Percentiles rank a stretch among this genome's conserved stretches.
These are phyloP conservation scores for Colletotrichum sublineola DNA, from an alignment of 2,329 filamentous ascomycete genomes.

Conservation along the genomic window DNA sequence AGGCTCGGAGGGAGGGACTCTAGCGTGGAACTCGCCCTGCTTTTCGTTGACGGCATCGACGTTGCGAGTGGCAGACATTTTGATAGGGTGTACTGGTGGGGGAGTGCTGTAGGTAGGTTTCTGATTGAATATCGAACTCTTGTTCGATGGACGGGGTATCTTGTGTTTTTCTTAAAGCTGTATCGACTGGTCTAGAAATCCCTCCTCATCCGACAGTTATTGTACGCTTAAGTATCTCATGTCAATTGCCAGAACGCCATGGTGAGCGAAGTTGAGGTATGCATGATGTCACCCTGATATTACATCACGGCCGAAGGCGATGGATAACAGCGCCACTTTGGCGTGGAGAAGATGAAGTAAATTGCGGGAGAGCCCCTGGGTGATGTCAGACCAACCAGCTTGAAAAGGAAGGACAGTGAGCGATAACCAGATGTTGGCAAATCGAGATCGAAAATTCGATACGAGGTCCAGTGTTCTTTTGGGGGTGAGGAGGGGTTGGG, in stretches of 20 bases:
- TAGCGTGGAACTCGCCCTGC: conserved; percentile 69
- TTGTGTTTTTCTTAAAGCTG: neutral
- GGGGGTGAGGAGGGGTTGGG: neutral
- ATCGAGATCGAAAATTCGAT: conserved; percentile 8
- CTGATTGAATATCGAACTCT: no score
- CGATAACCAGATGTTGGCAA: neutral
- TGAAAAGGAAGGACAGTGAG: no score
- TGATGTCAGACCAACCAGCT: conserved; percentile 10
- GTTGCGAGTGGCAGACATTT: conserved; percentile 61
- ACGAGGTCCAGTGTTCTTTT: conserved; percentile 8
- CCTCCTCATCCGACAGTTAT: neutral
- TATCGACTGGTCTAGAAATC: neutral
- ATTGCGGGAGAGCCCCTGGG: neutral
- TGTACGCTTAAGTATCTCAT: conserved; percentile 22
- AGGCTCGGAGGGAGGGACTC: conserved; percentile 64
- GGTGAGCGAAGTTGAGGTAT: neutral
- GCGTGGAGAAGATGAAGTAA: conserved; percentile 1
- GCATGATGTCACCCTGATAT: conserved; percentile 18
- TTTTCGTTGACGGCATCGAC: conserved; percentile 63
- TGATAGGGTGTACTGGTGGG: conserved; percentile 26
- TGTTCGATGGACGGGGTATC: neutral
- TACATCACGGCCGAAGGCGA: conserved; percentile 23
- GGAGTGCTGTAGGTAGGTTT: no score
- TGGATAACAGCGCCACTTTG: conserved; percentile 39
- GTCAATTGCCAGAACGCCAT: neutral